A percentile compares a stretch with the other conserved stretches of the same genome.
These are phyloP conservation scores for Solanum hybrid DNA, from an alignment of 305 asterid genomes.

Conservation along the genomic window DNA sequence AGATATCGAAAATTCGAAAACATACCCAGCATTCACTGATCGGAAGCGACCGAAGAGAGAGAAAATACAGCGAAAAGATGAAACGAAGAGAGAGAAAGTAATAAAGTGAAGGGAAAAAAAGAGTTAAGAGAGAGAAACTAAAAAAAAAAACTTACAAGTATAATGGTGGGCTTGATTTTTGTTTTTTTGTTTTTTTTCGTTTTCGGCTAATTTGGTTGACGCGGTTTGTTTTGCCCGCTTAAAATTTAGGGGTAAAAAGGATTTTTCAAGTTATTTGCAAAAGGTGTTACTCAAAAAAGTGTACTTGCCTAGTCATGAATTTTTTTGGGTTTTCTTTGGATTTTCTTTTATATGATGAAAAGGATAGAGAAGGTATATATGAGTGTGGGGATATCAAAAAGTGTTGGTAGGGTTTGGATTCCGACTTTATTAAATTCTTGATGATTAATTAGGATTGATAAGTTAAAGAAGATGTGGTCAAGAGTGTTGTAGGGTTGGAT, in stretches of 20 bases:
- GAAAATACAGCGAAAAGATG: background rate
- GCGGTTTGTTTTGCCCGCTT: background rate
- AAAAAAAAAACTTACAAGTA: constrained; percentile 1
- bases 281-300: too few relatives aligned
- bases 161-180: constrained; percentile 13
- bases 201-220: constrained; percentile 6
- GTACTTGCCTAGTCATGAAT: background rate
- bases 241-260: constrained; percentile 1
- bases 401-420: background rate
- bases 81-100: background rate
- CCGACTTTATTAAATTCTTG: background rate
- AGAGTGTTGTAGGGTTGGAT: background rate
- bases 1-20: background rate
- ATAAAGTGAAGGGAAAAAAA: background rate
- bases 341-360: background rate
- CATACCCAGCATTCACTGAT: constrained; percentile 27
- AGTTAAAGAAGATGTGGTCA: background rate
- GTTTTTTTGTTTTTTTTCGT: background rate
- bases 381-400: background rate
- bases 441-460: background rate
- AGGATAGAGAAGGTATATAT: background rate
- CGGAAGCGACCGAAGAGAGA: constrained; percentile 12
- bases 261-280: background rate
- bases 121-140: constrained; percentile 13
- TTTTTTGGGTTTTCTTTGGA: background rate